Evolutionary conservation across 2,329 filamentous ascomycete species (phyloP).

Genomic region (Endoconidiophora polonica): DNA sequence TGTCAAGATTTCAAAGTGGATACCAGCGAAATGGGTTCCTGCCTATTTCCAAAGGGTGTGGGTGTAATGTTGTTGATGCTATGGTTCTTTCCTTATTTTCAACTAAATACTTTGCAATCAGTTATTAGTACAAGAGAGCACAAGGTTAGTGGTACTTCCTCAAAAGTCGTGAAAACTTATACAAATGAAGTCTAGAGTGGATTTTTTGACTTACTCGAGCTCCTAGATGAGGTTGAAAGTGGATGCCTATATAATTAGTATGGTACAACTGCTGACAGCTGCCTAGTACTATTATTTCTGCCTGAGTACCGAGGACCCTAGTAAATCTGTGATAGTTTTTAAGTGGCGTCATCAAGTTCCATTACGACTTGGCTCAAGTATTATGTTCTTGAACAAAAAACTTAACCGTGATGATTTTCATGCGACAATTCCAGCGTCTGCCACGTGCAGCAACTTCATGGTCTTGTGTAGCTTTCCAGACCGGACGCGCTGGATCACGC

Average conservation of each 20-base stretch:
- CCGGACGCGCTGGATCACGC: conserved; percentile 8
- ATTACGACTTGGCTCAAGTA: neutral
- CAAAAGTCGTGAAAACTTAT: no score
- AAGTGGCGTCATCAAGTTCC: neutral
- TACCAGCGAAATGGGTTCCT: no score
- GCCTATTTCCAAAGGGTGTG: no score
- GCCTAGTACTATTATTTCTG: neutral
- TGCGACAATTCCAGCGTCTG: conserved; percentile 10
- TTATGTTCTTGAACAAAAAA: neutral
- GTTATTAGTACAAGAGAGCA: no score
- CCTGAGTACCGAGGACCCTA: neutral
- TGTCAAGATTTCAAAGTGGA: no score
- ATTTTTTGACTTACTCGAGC: no score
- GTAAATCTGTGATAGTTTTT: conserved; percentile 3
- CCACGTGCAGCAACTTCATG: conserved; percentile 4
- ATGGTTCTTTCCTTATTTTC: no score
- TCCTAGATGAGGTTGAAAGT: neutral
- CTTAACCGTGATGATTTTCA: conserved; percentile 9
- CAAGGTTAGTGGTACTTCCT: no score
- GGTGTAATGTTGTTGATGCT: no score
- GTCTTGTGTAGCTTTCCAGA: conserved; percentile 11
- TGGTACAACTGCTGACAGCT: neutral
- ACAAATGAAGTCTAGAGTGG: no score
- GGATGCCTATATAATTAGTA: no score
- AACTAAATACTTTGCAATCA: neutral